Evolutionary conservation across 2,329 filamentous ascomycete genomes (phyloP), one percentile per base, ranked within the genome.

Genomic region (Aspergillus costaricaensis): DNA sequence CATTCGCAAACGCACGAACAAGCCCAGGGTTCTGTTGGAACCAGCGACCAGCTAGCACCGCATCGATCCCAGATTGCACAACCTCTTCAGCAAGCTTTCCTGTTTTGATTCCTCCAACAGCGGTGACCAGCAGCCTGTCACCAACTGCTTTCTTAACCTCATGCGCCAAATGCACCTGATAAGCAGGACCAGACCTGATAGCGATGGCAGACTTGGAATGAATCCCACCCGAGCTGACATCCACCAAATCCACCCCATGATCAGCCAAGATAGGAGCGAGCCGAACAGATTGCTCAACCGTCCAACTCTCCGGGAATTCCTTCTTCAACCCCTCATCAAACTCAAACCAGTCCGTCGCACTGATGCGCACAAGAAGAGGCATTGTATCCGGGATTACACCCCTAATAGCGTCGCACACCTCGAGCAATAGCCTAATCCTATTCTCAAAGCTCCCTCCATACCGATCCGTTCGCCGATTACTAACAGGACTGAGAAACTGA

Each of bases 281-380:
- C 25, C 43, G 41, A 4, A 58, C 14, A 17, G 64, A 62, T 21
- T 66, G 53, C 21, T 47, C 60, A 17, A 65, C 12, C 8, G 62
- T 67, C 65, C 66, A 67, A 36, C 63, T 66, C 47, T 67, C 65
- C 3, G 60, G 58, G 19, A 67, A 67, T 32, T 61, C 62, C 19
- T 58, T 48, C n/a, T 56, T 59, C 21, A 60, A 47, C 6, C 7
- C 23, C 3, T 57, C 70, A 61, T 59, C 64, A 25, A 59, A 55
- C 43, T 88, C 83, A 76, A 87, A 82, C 85, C 86, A 88, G 66
- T 89, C 86, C 5, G 85, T 87, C 4, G 80, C 82, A n/a, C 84
- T 86, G 65, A 88, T 79, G 57, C 86, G 81, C 25, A 88, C 67
- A 66, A 86, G 81, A 3, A 89, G 76, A 3, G 86, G 85, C 79